Percentiles rank a stretch among this genome's conserved stretches.
Evolutionary conservation across 2,329 filamentous ascomycete species (phyloP).

Genomic region (Colletotrichum phormii): DNA sequence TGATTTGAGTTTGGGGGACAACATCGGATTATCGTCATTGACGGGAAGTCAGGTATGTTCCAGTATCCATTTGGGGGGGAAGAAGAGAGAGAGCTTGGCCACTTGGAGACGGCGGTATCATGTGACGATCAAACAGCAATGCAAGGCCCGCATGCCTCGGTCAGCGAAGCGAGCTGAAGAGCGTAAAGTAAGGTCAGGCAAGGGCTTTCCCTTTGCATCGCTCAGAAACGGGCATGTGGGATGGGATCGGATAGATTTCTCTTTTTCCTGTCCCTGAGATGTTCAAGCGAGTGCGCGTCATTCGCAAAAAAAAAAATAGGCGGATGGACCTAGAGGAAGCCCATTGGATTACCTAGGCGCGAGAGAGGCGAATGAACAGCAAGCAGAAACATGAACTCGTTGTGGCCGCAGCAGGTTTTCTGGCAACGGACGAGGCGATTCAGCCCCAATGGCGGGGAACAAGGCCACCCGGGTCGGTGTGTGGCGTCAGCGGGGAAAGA

Average conservation of each 20-base stretch:
- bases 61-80: not conserved
- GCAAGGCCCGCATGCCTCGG: not conserved
- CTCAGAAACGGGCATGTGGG: not conserved
- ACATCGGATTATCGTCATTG: conserved; percentile 30
- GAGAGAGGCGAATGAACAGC: not conserved
- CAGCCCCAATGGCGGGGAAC: conserved; percentile 28
- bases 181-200: not conserved
- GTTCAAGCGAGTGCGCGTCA: not conserved
- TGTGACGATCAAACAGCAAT: conserved; percentile 25
- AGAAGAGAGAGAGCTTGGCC: not conserved
- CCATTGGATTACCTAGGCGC: not conserved
- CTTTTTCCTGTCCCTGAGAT: not conserved
- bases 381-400: not conserved
- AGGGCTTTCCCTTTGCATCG: not conserved
- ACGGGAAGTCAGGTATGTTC: conserved; percentile 21
- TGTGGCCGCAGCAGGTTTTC: conserved; percentile 28
- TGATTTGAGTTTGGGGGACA: conserved; percentile 21
- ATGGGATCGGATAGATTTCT: not conserved
- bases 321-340: not conserved
- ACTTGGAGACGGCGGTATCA: conserved; percentile 10
- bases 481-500: not conserved
- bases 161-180: not conserved
- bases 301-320: not conserved
- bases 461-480: not conserved
- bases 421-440: conserved; percentile 25